Percentiles rank a stretch among this genome's conserved stretches.
Conservation (phyloP, 768 basidiomycete genomes). For the Russula foetens region DNA sequence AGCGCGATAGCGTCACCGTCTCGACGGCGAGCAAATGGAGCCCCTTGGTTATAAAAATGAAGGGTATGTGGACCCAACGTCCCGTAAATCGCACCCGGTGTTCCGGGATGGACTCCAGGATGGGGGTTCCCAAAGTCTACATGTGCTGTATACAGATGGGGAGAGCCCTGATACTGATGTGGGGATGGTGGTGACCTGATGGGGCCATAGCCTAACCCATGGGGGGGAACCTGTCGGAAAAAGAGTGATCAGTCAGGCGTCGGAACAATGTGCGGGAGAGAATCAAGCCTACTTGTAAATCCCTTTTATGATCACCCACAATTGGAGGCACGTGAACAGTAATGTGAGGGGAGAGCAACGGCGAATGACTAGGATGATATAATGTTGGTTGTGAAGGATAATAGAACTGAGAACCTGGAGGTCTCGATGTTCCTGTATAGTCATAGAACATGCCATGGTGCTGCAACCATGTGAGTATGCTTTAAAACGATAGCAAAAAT, state of each 20-base stretch:
- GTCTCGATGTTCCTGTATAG: conserved; percentile 40
- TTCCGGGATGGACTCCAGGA: conserved; percentile 30
- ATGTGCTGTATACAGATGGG: conserved; percentile 32
- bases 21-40: conserved; percentile 40
- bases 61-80: conserved; percentile 22
- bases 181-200: conserved; percentile 37
- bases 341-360: conserved; percentile 45
- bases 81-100: conserved; percentile 34
- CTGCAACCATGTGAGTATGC: conserved; percentile 31
- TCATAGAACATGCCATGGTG: conserved; percentile 54
- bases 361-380: conserved; percentile 47
- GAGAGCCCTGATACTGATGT: conserved; percentile 26
- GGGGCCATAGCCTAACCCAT: conserved; percentile 35
- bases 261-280: conserved; percentile 6
- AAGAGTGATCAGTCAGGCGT: conserved; percentile 36
- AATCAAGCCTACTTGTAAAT: conserved; percentile 38
- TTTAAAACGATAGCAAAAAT: conserved; percentile 34
- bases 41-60: conserved; percentile 25
- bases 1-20: conserved; percentile 33
- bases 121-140: conserved; percentile 43
- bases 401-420: conserved; percentile 49
- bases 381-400: conserved; percentile 53
- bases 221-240: conserved; percentile 32
- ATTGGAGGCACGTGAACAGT: conserved; percentile 33
- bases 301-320: conserved; percentile 47